Evolutionary conservation across 1,284 basidiomycete species (phyloP).

Genomic region (Melampsora occidentalis): DNA sequence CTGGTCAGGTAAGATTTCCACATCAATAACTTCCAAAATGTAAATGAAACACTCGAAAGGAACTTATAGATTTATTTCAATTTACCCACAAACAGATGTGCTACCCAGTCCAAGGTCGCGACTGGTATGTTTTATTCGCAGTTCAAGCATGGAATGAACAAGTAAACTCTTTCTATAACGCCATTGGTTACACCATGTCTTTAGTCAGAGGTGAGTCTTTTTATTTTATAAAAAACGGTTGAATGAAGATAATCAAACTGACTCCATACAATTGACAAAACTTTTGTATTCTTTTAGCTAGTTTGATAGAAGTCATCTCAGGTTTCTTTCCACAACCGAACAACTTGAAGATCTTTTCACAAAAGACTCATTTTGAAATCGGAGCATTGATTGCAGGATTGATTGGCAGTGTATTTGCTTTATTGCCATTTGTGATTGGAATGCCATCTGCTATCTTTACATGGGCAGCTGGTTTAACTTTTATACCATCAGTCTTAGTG

Average conservation of each 20-base stretch:
- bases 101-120: constrained; percentile 22
- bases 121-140: constrained; percentile 41
- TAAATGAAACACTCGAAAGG: background rate
- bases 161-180: constrained; percentile 24
- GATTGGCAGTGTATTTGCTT: constrained; percentile 5
- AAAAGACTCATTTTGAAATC: constrained; percentile 29
- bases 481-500: constrained; percentile 7
- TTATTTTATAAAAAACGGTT: background rate
- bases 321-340: constrained; percentile 35
- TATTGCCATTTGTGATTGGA: constrained; percentile 16
- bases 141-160: constrained; percentile 34
- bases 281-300: constrained; percentile 11
- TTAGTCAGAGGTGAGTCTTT: constrained; percentile 25
- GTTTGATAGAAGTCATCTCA: constrained; percentile 15
- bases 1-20: constrained; percentile 17
- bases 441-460: background rate
- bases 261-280: background rate
- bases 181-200: constrained; percentile 31
- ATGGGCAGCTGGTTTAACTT: constrained; percentile 14
- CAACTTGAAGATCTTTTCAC: constrained; percentile 29
- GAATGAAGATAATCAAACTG: background rate
- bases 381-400: constrained; percentile 21
- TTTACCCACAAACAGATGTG: constrained; percentile 23
- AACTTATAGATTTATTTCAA: background rate
- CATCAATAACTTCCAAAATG: background rate